Percentiles rank a stretch among this genome's conserved stretches.
Evolutionary conservation across 2,329 filamentous ascomycete genomes (phyloP).

Genomic region (Sclerotinia trifoliorum): DNA sequence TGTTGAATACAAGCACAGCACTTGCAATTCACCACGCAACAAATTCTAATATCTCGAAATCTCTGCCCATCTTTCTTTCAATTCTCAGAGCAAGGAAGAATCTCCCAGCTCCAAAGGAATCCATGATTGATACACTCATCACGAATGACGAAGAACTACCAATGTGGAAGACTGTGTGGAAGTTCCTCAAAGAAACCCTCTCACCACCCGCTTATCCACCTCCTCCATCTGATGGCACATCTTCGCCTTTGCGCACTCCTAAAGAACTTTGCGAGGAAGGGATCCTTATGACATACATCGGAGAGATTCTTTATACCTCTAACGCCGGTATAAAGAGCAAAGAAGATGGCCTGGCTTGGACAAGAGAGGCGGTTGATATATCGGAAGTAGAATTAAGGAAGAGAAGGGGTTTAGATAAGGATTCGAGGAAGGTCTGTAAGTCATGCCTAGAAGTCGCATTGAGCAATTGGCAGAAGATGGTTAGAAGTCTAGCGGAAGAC

Average conservation of each 20-base stretch:
- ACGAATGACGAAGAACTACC: slow-evolving; percentile 27
- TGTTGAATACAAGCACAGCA: slow-evolving; percentile 72
- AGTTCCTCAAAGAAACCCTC: slow-evolving; percentile 39
- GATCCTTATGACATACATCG: slow-evolving; percentile 83
- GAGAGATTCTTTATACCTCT: slow-evolving; percentile 85
- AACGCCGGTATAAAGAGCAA: slow-evolving; percentile 42
- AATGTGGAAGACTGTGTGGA: slow-evolving; percentile 35
- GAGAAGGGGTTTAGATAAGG: slow-evolving; percentile 35
- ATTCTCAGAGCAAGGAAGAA: slow-evolving; percentile 74
- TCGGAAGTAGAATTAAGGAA: slow-evolving; percentile 66
- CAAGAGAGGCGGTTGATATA: slow-evolving; percentile 78
- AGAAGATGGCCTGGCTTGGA: slow-evolving; percentile 82
- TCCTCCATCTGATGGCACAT: slow-evolving; percentile 67
- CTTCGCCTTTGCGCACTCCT: slow-evolving; percentile 62
- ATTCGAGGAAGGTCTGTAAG: slow-evolving; percentile 61
- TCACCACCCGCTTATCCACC: slow-evolving; percentile 64
- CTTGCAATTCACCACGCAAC: slow-evolving; percentile 76
- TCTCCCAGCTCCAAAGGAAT: slow-evolving; percentile 45
- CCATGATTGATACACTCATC: slow-evolving; percentile 27
- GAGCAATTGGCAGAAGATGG: slow-evolving; percentile 81
- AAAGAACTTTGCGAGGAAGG: slow-evolving; percentile 79
- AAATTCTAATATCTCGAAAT: slow-evolving; percentile 61
- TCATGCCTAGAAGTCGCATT: slow-evolving; percentile 76
- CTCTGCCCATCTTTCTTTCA: slow-evolving; percentile 83
- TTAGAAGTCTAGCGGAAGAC: slow-evolving; percentile 54